Evolutionary conservation across 2,329 filamentous ascomycete genomes (phyloP).

Genomic region (Capronia epimyces): DNA sequence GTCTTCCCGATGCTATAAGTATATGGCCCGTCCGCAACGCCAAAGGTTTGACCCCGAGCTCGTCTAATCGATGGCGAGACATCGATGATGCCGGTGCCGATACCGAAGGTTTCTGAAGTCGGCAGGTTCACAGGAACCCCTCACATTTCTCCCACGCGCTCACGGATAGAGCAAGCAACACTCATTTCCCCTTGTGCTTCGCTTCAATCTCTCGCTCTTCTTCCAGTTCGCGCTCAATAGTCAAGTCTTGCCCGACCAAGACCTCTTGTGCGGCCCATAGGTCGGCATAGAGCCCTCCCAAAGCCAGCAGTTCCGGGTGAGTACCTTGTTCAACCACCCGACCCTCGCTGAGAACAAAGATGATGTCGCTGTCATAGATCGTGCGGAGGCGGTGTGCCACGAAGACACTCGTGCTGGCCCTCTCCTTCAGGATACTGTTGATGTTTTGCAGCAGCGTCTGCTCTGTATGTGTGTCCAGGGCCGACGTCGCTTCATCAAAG

Average conservation of each 20-base stretch:
- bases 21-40: too few species aligned
- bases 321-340: constrained; percentile 83
- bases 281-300: constrained; percentile 71
- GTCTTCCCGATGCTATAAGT: too few species aligned
- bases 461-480: constrained; percentile 81
- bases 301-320: constrained; percentile 75
- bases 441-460: constrained; percentile 87
- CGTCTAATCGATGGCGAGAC: too few species aligned
- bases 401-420: constrained; percentile 84
- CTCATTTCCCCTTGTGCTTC: constrained; percentile 8
- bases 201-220: constrained; percentile 27
- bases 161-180: neutral
- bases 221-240: constrained; percentile 41
- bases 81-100: too few species aligned
- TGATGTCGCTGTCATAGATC: constrained; percentile 87
- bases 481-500: constrained; percentile 84
- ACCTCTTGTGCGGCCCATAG: constrained; percentile 72
- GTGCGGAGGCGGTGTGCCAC: constrained; percentile 88
- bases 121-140: too few species aligned
- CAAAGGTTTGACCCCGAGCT: too few species aligned
- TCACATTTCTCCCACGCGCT: too few species aligned
- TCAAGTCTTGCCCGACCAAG: constrained; percentile 39
- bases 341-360: constrained; percentile 83
- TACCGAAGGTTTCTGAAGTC: too few species aligned
- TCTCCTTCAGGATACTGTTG: constrained; percentile 84